Conservation (phyloP, 2,329 filamentous ascomycete genomes). For the Akanthomyces uredinophilus region DNA sequence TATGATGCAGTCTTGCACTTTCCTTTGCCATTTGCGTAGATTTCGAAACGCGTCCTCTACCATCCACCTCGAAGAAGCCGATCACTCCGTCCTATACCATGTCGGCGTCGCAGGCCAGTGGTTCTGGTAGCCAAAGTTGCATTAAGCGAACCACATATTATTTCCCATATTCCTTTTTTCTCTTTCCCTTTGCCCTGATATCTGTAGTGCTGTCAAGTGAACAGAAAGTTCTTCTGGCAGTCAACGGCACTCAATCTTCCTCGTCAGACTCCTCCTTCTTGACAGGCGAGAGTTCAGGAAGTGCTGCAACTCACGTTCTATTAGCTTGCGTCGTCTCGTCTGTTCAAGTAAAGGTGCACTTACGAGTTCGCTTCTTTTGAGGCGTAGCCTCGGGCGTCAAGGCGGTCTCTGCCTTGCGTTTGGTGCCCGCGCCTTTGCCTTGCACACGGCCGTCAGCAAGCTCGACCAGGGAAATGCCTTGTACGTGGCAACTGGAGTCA, state of each 20-base stretch:
- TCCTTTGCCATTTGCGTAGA: background rate
- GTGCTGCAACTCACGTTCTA: background rate
- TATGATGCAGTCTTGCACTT: background rate
- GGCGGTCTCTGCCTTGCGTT: slow-evolving; percentile 4
- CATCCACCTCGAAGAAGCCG: background rate
- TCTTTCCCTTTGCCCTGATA: background rate
- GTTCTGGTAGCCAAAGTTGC: background rate
- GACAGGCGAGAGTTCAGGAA: background rate
- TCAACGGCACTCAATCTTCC: background rate
- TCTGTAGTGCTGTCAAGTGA: too few species aligned
- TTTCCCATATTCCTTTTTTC: background rate
- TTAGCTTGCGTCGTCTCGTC: background rate
- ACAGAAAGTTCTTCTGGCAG: background rate
- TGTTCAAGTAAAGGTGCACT: background rate
- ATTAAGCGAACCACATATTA: background rate
- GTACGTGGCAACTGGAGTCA: too few species aligned
- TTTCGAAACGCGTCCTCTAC: background rate
- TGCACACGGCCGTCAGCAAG: background rate
- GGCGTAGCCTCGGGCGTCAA: slow-evolving; percentile 2
- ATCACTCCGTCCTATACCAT: background rate
- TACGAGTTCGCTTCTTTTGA: slow-evolving; percentile 7
- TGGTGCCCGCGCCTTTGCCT: slow-evolving; percentile 1
- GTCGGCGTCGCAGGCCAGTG: background rate
- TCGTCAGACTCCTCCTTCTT: background rate
- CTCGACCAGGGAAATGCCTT: background rate